A percentile compares a stretch with the other conserved stretches of the same genome.
These are phyloP conservation scores for Triticum monococcum DNA, from an alignment of 176 grass and related monocot genomes.

Conservation along the genomic window DNA sequence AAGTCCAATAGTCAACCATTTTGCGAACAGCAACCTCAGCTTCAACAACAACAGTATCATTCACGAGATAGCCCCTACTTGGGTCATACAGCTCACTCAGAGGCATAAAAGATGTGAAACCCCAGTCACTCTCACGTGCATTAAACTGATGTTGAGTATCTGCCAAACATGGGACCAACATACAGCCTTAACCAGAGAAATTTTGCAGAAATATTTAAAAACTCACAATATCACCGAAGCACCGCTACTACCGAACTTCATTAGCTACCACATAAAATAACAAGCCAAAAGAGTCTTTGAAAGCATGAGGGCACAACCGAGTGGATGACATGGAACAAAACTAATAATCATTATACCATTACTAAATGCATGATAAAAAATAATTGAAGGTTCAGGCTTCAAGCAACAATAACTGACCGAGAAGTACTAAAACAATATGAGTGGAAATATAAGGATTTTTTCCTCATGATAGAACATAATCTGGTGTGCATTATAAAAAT, in stretches of 20 bases:
- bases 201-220: conserved; percentile 13
- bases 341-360: background rate
- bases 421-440: background rate
- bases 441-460: conserved; percentile 20
- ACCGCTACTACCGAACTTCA: background rate
- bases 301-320: conserved; percentile 4
- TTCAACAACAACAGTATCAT: conserved; percentile 79
- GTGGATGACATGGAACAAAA: background rate
- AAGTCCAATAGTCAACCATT: conserved; percentile 95
- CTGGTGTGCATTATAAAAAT: background rate
- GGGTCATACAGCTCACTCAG: conserved; percentile 94
- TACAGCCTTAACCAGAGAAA: conserved; percentile 14
- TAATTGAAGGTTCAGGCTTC: background rate
- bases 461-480: background rate
- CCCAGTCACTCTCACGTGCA: conserved; percentile 96
- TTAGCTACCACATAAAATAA: conserved; percentile 4
- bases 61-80: conserved; percentile 84
- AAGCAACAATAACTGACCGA: background rate
- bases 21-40: conserved; percentile 89
- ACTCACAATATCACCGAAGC: background rate
- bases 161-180: conserved; percentile 47
- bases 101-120: conserved; percentile 99
- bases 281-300: background rate
- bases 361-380: background rate
- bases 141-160: conserved; percentile 99